Conservation (phyloP, 768 basidiomycete genomes). For the Heimioporus sp. region DNA sequence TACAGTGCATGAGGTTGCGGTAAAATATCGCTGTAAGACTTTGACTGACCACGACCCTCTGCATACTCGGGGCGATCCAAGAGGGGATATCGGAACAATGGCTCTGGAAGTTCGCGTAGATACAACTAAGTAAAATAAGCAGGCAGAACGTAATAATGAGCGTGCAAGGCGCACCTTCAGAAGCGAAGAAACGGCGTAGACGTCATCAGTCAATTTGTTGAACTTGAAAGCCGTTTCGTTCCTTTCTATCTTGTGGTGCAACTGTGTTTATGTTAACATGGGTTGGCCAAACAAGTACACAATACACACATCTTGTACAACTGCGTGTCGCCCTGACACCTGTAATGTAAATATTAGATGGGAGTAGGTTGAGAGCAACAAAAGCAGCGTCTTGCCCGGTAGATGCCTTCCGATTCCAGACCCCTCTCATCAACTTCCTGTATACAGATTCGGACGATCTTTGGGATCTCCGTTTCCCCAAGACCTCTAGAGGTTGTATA, state of each 20-base stretch:
- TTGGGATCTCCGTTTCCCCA: constrained; percentile 72
- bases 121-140: constrained; percentile 49
- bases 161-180: constrained; percentile 57
- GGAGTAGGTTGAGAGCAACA: neutral
- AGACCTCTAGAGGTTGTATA: constrained; percentile 82
- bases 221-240: constrained; percentile 78
- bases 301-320: constrained; percentile 71
- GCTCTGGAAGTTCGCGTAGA: constrained; percentile 85
- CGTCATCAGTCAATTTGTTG: constrained; percentile 67
- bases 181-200: constrained; percentile 80
- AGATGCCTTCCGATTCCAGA: constrained; percentile 76
- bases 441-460: constrained; percentile 78
- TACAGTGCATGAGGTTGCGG: constrained; percentile 30
- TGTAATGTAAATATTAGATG: constrained; percentile 26
- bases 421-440: constrained; percentile 81
- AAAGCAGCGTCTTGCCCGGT: constrained; percentile 49
- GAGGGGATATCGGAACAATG: constrained; percentile 78
- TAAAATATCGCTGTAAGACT: neutral
- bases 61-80: constrained; percentile 81
- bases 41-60: constrained; percentile 62
- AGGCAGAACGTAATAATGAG: constrained; percentile 1
- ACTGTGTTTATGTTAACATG: constrained; percentile 37
- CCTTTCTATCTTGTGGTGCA: constrained; percentile 84
- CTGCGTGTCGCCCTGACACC: constrained; percentile 84
- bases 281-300: neutral